Percentiles rank a stretch among this genome's conserved stretches.
Evolutionary conservation across 2,329 filamentous ascomycete species (phyloP).

Genomic region (Fusarium heterosporum): DNA sequence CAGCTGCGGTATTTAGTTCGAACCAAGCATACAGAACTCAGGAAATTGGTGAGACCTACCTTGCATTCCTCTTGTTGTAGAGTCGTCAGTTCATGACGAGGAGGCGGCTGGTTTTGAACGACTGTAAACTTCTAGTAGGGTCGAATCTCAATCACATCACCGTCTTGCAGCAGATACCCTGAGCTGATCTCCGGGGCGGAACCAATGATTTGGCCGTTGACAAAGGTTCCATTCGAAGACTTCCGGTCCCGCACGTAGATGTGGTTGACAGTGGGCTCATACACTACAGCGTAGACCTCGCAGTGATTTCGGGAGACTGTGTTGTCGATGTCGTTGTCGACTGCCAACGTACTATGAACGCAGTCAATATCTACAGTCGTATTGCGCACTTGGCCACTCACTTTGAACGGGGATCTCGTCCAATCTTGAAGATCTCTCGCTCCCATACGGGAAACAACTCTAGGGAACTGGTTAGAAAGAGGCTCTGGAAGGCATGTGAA

Average conservation of each 20-base stretch:
- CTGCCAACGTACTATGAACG: slow-evolving; percentile 52
- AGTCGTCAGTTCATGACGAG: slow-evolving; percentile 43
- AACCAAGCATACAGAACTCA: no score
- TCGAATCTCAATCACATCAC: slow-evolving; percentile 60
- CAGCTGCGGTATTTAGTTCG: slow-evolving; percentile 40
- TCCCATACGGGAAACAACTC: slow-evolving; percentile 49
- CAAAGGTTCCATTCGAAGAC: slow-evolving; percentile 65
- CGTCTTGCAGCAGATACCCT: slow-evolving; percentile 62
- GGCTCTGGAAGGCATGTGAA: slow-evolving; percentile 16
- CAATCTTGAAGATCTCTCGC: slow-evolving; percentile 51
- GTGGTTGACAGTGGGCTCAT: slow-evolving; percentile 58
- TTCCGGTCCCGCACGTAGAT: slow-evolving; percentile 68
- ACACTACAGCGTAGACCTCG: slow-evolving; percentile 66
- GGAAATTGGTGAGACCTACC: slow-evolving; percentile 36
- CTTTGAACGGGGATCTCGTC: slow-evolving; percentile 53
- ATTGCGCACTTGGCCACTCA: slow-evolving; percentile 28
- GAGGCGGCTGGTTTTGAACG: slow-evolving; percentile 46
- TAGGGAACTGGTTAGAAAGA: slow-evolving; percentile 29
- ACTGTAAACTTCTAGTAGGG: slow-evolving; percentile 55
- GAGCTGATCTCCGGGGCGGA: slow-evolving; percentile 51
- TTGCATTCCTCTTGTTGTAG: slow-evolving; percentile 51
- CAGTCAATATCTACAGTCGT: not conserved
- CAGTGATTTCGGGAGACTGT: slow-evolving; percentile 65
- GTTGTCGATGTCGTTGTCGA: slow-evolving; percentile 53
- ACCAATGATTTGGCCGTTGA: slow-evolving; percentile 62